phyloP scores from a whole-genome alignment of 169 alveolate species.

The Plasmodium ovale region DNA sequence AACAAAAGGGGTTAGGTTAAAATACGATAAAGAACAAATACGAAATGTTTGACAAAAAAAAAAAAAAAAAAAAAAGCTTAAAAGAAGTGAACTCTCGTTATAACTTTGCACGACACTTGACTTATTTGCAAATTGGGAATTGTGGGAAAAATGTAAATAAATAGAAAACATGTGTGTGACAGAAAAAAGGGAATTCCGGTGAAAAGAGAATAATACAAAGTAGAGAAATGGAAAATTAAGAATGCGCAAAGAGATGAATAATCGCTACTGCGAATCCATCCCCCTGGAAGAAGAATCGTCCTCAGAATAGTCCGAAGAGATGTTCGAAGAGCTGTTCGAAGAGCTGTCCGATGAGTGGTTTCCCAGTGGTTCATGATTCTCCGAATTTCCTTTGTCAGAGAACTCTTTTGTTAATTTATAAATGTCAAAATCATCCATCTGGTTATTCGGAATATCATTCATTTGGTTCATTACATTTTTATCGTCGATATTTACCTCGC shows the following conservation, averaged over 20 bases:
- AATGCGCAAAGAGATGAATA: background rate
- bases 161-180: background rate
- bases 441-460: background rate
- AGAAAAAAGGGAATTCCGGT: too few species aligned
- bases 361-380: background rate
- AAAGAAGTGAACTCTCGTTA: background rate
- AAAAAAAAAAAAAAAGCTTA: too few species aligned
- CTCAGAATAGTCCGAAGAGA: too few species aligned
- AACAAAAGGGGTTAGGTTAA: background rate
- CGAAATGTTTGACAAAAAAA: background rate
- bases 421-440: slow-evolving; percentile 49
- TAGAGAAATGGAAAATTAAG: too few species aligned
- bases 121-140: background rate
- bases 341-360: slow-evolving; percentile 2
- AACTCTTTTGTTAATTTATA: slow-evolving; percentile 49
- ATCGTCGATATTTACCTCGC: slow-evolving; percentile 28
- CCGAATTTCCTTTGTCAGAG: slow-evolving; percentile 25
- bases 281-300: slow-evolving; percentile 61
- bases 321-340: background rate
- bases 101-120: background rate
- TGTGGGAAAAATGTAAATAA: background rate
- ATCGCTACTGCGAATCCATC: slow-evolving; percentile 23
- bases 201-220: background rate
- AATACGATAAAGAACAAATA: background rate
- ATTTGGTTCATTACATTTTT: slow-evolving; percentile 14